These are phyloP conservation scores for Calonectria fujianensis DNA, from an alignment of 2,329 filamentous ascomycete species.

Conservation along the genomic window DNA sequence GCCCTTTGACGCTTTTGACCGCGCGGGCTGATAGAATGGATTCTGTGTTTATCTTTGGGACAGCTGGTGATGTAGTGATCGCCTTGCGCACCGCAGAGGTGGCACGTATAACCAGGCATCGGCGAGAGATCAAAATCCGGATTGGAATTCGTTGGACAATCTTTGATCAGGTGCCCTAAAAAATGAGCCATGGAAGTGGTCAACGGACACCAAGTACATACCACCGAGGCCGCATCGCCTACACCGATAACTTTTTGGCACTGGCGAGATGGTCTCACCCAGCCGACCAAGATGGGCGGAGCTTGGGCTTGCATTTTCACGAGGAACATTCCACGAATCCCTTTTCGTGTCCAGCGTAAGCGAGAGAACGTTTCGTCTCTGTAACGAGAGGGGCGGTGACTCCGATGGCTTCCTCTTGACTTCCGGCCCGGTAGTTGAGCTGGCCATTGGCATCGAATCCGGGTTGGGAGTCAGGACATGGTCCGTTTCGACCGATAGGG, in stretches of 20 bases:
- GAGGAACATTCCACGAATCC: neutral
- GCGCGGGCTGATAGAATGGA: neutral
- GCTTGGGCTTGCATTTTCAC: neutral
- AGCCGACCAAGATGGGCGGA: neutral
- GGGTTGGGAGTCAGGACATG: neutral
- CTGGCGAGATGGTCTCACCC: slow-evolving; percentile 5
- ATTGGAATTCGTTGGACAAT: slow-evolving; percentile 42
- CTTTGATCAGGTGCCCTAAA: slow-evolving; percentile 46
- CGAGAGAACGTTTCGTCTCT: slow-evolving; percentile 24
- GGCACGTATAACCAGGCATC: slow-evolving; percentile 43
- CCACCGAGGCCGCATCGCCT: slow-evolving; percentile 39
- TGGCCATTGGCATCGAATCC: too few species aligned
- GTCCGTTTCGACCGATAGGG: neutral
- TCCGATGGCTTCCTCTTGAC: neutral
- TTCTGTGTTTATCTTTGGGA: slow-evolving; percentile 24
- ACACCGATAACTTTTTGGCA: slow-evolving; percentile 34
- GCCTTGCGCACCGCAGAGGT: slow-evolving; percentile 40
- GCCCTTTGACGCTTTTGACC: slow-evolving; percentile 19
- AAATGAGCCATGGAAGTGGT: neutral
- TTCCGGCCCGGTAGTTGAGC: too few species aligned
- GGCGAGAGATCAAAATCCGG: slow-evolving; percentile 17
- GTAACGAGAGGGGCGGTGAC: neutral
- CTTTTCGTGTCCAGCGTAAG: slow-evolving; percentile 12
- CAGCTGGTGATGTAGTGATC: slow-evolving; percentile 45
- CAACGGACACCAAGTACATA: neutral